These are phyloP conservation scores for Hypericum perforatum DNA, from an alignment of 345 rosid species.

Conservation along the genomic window DNA sequence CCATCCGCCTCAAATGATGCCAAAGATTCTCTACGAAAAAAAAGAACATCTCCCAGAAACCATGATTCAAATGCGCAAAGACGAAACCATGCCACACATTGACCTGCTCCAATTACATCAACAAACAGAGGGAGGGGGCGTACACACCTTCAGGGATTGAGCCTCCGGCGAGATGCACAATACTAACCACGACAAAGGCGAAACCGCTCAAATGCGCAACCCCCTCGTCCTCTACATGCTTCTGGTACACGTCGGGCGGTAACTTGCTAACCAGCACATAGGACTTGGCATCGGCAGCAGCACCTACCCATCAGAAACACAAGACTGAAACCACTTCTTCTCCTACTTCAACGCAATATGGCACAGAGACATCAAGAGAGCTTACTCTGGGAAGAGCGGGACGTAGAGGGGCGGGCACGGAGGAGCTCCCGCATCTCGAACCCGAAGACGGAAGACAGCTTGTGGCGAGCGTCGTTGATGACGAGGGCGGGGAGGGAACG, in stretches of 20 bases:
- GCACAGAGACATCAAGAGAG: no score
- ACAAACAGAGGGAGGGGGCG: not conserved
- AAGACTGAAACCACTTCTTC: no score
- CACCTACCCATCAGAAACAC: slow-evolving; percentile 9
- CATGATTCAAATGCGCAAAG: no score
- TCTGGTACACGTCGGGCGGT: slow-evolving; percentile 51
- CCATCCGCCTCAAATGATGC: slow-evolving; percentile 70
- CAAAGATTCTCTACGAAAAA: slow-evolving; percentile 55
- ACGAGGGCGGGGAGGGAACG: slow-evolving; percentile 54
- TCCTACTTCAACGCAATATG: no score
- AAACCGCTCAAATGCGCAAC: slow-evolving; percentile 54
- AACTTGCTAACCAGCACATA: slow-evolving; percentile 68
- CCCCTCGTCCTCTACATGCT: slow-evolving; percentile 53
- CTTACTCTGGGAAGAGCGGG: slow-evolving; percentile 27
- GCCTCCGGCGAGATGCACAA: slow-evolving; percentile 80
- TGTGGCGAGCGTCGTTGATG: slow-evolving; percentile 58
- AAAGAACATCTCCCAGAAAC: no score
- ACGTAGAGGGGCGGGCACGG: slow-evolving; percentile 45
- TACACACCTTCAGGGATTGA: slow-evolving; percentile 65
- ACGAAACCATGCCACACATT: not conserved
- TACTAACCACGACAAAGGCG: slow-evolving; percentile 57
- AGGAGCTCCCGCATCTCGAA: slow-evolving; percentile 77
- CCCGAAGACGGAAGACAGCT: slow-evolving; percentile 58
- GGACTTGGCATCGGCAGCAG: slow-evolving; percentile 52
- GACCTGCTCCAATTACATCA: not conserved